A percentile compares a stretch with the other conserved stretches of the same genome.
These are phyloP conservation scores for Sicyos baderoa DNA, from an alignment of 306 rosid species.

Conservation along the genomic window DNA sequence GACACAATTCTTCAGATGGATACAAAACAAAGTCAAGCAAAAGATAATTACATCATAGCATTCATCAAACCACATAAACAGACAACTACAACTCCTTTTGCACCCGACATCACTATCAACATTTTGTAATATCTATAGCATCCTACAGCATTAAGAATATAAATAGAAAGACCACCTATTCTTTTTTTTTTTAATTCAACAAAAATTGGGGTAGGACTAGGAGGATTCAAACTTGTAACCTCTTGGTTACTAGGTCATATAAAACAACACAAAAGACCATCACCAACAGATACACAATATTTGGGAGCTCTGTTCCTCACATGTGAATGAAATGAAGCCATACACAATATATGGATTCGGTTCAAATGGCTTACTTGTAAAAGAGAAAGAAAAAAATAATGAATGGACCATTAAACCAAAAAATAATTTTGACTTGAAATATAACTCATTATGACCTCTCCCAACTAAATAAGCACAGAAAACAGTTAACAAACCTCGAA, in stretches of 20 bases:
- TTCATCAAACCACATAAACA: not conserved
- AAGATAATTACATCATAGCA: not conserved
- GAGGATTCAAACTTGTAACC: no score
- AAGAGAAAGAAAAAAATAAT: no score
- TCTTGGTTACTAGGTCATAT: no score
- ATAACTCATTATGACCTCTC: not conserved
- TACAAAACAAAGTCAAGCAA: not conserved
- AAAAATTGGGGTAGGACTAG: no score
- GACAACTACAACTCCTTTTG: not conserved
- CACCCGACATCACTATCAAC: not conserved
- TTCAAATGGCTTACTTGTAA: no score
- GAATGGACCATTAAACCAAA: no score
- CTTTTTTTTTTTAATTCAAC: no score
- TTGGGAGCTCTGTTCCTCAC: not conserved
- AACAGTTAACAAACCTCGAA: not conserved
- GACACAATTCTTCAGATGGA: not conserved
- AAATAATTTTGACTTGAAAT: not conserved
- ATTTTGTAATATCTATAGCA: not conserved
- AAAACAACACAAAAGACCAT: not conserved
- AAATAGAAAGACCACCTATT: not conserved
- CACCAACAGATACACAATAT: not conserved
- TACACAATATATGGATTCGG: no score
- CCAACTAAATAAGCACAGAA: not conserved
- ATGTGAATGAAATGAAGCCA: conserved; percentile 9
- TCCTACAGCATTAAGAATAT: not conserved